Base-by-base conservation (phyloP, 2,329 filamentous ascomycete species). In the Zalaria sp. region DNA sequence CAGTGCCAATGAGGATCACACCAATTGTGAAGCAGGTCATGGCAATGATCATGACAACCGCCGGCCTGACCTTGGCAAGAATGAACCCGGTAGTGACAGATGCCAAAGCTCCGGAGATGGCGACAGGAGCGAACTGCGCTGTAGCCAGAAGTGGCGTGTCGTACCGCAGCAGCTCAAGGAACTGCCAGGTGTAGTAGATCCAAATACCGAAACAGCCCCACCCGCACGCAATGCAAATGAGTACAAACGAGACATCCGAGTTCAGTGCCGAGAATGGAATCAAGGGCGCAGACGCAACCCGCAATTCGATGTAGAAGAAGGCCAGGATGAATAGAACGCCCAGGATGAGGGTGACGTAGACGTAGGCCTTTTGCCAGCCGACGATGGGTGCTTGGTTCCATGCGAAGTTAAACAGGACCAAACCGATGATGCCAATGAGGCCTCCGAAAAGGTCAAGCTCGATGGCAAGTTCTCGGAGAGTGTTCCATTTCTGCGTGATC, bases 321-420 rank as follows among this genome's bases (percentile, higher is more conserved):
- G 65, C 49, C 0, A 55, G 58, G 2, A 77, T 56, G 2, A 81
- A 57, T 0, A 76, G 28, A 2, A 74, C 44, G 0, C 77, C 77
- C 2, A 79, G 43, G 28, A 80, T 68, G 0, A 83, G 60, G 1
- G 72, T 58, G 0, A 71, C 59, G 44, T 73, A 70, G 25, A 77
- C 63, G 43, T 75, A 75, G 0, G 72, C 61, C 5, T 64, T 61
- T 1, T 59, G 48, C 78, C 77, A 82, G 2, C 75, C 75, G 1
- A 67, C 71, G 0, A 73, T 63, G 0, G 73, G 68, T 0, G 72
- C 76, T 52, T 82, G 75, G 43, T 78, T 81, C 74, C 75, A 81
- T 0, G 77, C 72, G 49, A 82, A 75, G 53, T 80, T 80, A 58
- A 81, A 67, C n/a, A 83, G 61, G 0, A 79, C 63, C 27, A 83